A percentile compares a stretch with the other conserved stretches of the same genome.
phyloP scores from a whole-genome alignment of 75 land plant species.

The Sequoiadendron giganteum region DNA sequence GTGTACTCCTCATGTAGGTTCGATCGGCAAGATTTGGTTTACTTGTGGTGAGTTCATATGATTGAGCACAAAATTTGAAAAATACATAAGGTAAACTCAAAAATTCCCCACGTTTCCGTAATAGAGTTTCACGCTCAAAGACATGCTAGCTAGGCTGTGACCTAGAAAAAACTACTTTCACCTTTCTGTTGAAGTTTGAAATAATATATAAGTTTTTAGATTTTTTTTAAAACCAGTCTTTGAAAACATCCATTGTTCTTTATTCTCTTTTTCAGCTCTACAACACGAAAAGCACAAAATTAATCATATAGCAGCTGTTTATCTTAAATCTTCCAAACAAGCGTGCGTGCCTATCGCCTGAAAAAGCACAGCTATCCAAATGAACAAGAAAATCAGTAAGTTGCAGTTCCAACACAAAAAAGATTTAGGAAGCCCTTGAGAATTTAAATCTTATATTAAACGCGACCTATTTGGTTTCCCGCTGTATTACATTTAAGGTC shows the following conservation, averaged over 20 bases:
- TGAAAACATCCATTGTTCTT: not conserved
- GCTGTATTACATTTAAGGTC: too few species aligned
- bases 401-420: too few species aligned
- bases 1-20: not conserved
- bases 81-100: not conserved
- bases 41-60: not conserved
- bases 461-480: too few species aligned
- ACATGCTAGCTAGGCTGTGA: not conserved
- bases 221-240: not conserved
- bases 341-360: not conserved
- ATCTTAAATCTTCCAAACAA: not conserved
- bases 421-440: too few species aligned
- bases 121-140: not conserved
- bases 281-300: not conserved
- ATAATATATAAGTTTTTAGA: not conserved
- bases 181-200: not conserved
- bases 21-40: not conserved
- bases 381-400: not conserved
- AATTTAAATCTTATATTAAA: too few species aligned
- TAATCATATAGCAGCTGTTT: not conserved
- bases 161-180: not conserved
- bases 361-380: not conserved
- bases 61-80: not conserved
- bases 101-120: not conserved
- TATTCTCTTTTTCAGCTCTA: not conserved